Evolutionary conservation across 2,329 filamentous ascomycete species (phyloP), one percentile per base, ranked within the genome.

Genomic region (Tympanopsis confertula): DNA sequence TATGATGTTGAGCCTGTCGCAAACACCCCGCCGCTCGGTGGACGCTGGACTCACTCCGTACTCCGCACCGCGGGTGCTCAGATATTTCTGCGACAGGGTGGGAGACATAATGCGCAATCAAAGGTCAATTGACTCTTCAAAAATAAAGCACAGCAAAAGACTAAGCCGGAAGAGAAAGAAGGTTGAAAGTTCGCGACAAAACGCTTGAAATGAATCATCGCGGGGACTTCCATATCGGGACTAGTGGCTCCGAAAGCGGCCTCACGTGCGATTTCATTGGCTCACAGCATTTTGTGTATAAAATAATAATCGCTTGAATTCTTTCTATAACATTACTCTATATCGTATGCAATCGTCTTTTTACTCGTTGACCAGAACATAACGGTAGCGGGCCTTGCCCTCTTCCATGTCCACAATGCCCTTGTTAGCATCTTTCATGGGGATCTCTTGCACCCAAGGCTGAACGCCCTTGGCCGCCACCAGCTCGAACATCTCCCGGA

Each of bases 31-130:
- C n/a, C n/a, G n/a, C n/a, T n/a, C n/a, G n/a, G n/a, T n/a, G n/a
- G n/a, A n/a, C n/a, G n/a, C n/a, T n/a, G n/a, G 15, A 33, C 30
- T 7, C 7, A 33, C 30, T 7, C 30, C 66, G 48, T 55, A 56
- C 48, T 70, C 67, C 30, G 66, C 65, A 41, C 68, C 68, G 38
- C 68, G 58, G 28, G 68, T 71, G 50, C 64, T 68, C 44, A 71
- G 50, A 47, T 71, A 71, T 38, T 62, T 58, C 51, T 70, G 67
- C 40, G 65, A 67, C 44, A 53, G 51, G 39, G 59, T 63, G 45
- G 66, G 64, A 35, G 57, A 33, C 30, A 33, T 33, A 15, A 15
- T 15, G 12, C 10, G n/a, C 10, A 28, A 28, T 10, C n/a, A 28
- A 28, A n/a, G n/a, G n/a, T n/a, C n/a, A n/a, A n/a, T n/a, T n/a